These are phyloP conservation scores for Aquilaria sinensis DNA, from an alignment of 345 rosid species.

Conservation along the genomic window DNA sequence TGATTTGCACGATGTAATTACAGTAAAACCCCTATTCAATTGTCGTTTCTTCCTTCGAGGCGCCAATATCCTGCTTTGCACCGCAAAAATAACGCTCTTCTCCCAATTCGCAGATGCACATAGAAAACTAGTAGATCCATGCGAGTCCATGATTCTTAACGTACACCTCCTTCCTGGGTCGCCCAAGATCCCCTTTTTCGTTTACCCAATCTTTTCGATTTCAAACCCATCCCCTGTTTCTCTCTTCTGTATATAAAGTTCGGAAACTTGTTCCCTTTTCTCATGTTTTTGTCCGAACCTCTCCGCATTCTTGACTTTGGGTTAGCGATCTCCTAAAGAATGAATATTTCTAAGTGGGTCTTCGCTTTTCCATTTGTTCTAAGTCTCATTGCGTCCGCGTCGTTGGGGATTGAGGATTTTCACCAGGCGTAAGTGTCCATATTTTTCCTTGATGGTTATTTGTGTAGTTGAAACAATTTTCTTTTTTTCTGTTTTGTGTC, in stretches of 20 bases:
- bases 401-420: constrained; percentile 48
- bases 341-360: constrained; percentile 42
- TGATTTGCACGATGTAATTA: too few species aligned
- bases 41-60: neutral
- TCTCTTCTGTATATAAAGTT: neutral
- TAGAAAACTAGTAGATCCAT: constrained; percentile 10
- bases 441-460: neutral
- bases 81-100: constrained; percentile 10
- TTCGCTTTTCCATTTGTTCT: constrained; percentile 31
- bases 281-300: constrained; percentile 16
- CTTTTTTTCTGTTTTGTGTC: neutral
- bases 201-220: constrained; percentile 15
- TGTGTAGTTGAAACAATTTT: constrained; percentile 8
- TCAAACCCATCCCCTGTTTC: constrained; percentile 13
- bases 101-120: constrained; percentile 24
- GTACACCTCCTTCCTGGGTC: constrained; percentile 30
- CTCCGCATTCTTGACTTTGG: constrained; percentile 23
- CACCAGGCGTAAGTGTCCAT: constrained; percentile 69
- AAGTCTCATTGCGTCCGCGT: constrained; percentile 40
- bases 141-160: constrained; percentile 45
- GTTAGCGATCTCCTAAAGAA: constrained; percentile 28
- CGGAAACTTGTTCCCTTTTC: constrained; percentile 2
- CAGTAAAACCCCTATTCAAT: too few species aligned
- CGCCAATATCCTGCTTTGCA: constrained; percentile 21
- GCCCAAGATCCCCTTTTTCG: constrained; percentile 33